Conservation (phyloP, 495 filamentous ascomycete genomes). For the Penicillium herquei region DNA sequence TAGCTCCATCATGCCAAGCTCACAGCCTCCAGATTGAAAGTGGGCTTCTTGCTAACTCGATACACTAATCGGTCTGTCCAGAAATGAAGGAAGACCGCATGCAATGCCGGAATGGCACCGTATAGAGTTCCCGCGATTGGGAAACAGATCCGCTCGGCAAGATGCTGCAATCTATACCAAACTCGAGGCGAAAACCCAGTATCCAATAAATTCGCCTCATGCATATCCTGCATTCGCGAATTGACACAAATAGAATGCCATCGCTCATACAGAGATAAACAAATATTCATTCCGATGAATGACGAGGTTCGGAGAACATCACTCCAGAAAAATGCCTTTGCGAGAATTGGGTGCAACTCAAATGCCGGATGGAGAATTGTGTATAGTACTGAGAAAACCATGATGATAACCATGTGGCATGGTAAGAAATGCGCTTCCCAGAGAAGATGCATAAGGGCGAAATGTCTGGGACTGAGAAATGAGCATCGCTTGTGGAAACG, state of each 20-base stretch:
- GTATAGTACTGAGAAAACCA: conserved; percentile 58
- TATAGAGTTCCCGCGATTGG: conserved; percentile 61
- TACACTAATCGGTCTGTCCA: conserved; percentile 65
- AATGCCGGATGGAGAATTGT: conserved; percentile 45
- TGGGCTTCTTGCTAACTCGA: conserved; percentile 62
- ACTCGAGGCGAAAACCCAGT: conserved; percentile 57
- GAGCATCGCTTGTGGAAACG: conserved; percentile 23
- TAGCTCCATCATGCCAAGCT: conserved; percentile 8
- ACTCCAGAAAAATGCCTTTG: conserved; percentile 54
- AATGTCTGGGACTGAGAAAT: conserved; percentile 28
- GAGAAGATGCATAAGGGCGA: conserved; percentile 55
- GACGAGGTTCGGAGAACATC: conserved; percentile 54
- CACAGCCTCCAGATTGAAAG: conserved; percentile 21
- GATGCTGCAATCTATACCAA: conserved; percentile 46
- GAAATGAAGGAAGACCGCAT: conserved; percentile 65
- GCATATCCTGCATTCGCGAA: conserved; percentile 60
- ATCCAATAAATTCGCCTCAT: conserved; percentile 56
- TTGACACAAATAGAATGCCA: conserved; percentile 58
- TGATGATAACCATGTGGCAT: conserved; percentile 57
- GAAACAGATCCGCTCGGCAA: conserved; percentile 55
- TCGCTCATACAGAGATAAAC: conserved; percentile 59
- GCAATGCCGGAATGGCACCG: conserved; percentile 58
- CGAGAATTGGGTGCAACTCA: conserved; percentile 47
- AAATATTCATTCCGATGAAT: conserved; percentile 58
- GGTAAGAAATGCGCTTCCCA: conserved; percentile 72